Conservation (phyloP, 345 rosid species). For the Durio zibethinus region DNA sequence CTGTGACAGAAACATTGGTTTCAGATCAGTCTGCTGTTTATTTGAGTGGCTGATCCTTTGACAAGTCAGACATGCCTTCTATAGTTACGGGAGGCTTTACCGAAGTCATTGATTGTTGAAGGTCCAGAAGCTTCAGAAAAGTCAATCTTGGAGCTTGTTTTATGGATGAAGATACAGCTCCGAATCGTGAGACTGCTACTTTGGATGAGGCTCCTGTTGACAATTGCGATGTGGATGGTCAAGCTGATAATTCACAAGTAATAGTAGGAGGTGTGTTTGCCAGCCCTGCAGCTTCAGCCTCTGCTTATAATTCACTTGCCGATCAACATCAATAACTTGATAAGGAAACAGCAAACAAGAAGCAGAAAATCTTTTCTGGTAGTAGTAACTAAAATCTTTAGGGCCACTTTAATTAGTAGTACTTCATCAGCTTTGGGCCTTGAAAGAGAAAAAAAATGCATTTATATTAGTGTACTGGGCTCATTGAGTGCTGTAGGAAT, state of each 20-base stretch:
- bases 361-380: not conserved
- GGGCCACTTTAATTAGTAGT: not conserved
- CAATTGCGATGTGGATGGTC: slow-evolving; percentile 1
- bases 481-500: not conserved
- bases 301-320: not conserved
- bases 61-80: not conserved
- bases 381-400: not conserved
- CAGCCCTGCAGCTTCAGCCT: not conserved
- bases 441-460: too few species aligned
- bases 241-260: too few species aligned
- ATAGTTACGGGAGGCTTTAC: not conserved
- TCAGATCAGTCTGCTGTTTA: not conserved
- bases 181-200: not conserved
- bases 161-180: not conserved
- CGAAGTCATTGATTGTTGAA: not conserved
- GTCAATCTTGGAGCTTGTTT: not conserved
- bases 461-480: too few species aligned
- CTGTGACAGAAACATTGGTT: not conserved
- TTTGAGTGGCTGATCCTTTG: not conserved
- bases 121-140: not conserved
- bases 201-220: slow-evolving; percentile 4
- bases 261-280: too few species aligned
- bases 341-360: not conserved
- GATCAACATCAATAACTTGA: not conserved
- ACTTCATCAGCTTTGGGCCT: not conserved